Conservation (phyloP, 1,284 basidiomycete species). For the Marasmius fiardii region DNA sequence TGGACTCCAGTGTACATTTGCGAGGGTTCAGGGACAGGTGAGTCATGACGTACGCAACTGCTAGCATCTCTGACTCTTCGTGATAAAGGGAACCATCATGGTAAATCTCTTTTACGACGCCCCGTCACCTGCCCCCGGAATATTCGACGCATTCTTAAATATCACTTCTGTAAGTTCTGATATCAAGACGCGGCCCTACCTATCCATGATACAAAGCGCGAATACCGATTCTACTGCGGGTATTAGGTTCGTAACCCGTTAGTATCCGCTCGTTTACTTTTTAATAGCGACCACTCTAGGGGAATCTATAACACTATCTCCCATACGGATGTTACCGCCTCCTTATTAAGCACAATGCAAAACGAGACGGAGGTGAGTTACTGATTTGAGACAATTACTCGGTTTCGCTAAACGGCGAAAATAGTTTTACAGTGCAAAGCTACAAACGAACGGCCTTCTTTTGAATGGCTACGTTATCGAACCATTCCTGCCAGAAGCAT, state of each 20-base stretch:
- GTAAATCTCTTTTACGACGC: constrained; percentile 32
- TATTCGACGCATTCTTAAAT: constrained; percentile 28
- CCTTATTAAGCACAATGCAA: neutral
- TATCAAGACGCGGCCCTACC: constrained; percentile 21
- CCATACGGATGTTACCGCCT: neutral
- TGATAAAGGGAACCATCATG: neutral
- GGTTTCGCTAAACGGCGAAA: constrained; percentile 7
- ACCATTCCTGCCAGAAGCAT: constrained; percentile 34
- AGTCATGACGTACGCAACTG: neutral
- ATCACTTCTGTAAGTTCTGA: constrained; percentile 19
- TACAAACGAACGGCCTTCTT: neutral
- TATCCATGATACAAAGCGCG: constrained; percentile 22
- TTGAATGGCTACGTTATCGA: constrained; percentile 36
- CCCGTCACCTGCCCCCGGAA: constrained; percentile 24
- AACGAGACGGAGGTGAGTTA: neutral
- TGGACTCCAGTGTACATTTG: neutral
- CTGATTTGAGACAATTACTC: constrained; percentile 11
- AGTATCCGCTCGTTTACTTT: neutral
- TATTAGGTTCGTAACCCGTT: neutral
- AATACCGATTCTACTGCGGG: neutral
- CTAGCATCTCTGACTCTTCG: neutral
- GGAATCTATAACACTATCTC: neutral
- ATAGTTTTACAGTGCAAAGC: constrained; percentile 2
- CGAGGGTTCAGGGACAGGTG: neutral
- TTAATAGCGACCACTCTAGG: neutral